phyloP scores from a whole-genome alignment of 148 eudicot species.

The Amaranthus palmeri region DNA sequence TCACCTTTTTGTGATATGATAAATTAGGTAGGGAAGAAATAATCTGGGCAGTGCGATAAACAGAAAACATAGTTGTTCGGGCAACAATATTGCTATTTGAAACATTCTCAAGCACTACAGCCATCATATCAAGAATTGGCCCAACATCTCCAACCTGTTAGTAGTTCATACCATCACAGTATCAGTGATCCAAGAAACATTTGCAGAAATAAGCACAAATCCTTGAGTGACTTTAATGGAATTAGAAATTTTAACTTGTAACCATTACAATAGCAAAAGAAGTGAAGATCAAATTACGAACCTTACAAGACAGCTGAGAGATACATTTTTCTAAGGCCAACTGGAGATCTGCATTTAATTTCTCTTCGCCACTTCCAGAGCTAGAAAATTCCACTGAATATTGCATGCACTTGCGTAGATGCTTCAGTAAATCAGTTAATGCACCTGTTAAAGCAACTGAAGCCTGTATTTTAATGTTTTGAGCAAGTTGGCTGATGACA shows the following conservation, averaged over 20 bases:
- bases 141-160: slow-evolving; percentile 80
- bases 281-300: slow-evolving; percentile 21
- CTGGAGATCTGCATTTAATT: slow-evolving; percentile 62
- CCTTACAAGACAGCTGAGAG: slow-evolving; percentile 65
- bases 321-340: slow-evolving; percentile 73
- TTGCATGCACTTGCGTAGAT: slow-evolving; percentile 76
- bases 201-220: neutral
- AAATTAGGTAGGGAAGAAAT: slow-evolving; percentile 57
- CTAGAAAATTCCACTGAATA: slow-evolving; percentile 51
- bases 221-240: neutral
- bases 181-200: neutral
- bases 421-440: slow-evolving; percentile 60
- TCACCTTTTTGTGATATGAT: slow-evolving; percentile 67
- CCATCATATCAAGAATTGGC: slow-evolving; percentile 86
- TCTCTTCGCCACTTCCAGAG: slow-evolving; percentile 39
- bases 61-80: slow-evolving; percentile 54
- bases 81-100: slow-evolving; percentile 44
- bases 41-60: slow-evolving; percentile 62
- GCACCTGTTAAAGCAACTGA: slow-evolving; percentile 71
- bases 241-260: neutral
- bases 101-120: slow-evolving; percentile 68
- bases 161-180: slow-evolving; percentile 19
- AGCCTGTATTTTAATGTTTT: slow-evolving; percentile 47
- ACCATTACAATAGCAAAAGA: neutral
- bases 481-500: slow-evolving; percentile 53